These are phyloP conservation scores for Thalassiosira livingstoniorum DNA, from an alignment of 352 stramenopile species.

Conservation along the genomic window DNA sequence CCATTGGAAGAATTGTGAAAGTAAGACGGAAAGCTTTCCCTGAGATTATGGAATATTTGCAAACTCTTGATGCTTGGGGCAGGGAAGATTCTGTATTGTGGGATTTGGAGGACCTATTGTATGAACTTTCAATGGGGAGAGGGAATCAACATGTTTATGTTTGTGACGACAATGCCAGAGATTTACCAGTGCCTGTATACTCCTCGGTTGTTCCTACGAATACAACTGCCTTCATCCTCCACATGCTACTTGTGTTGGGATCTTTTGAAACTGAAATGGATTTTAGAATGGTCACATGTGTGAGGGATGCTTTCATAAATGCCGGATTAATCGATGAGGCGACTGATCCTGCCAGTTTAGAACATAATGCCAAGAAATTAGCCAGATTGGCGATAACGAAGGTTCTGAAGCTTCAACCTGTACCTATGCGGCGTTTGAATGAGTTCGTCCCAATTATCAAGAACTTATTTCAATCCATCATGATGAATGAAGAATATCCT, in stretches of 20 bases:
- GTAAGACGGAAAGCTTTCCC: not conserved
- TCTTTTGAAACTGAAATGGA: constrained; percentile 58
- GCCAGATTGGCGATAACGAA: constrained; percentile 21
- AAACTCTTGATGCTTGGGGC: not conserved
- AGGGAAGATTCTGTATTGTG: not conserved
- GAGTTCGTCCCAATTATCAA: constrained; percentile 33
- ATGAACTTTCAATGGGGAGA: not conserved
- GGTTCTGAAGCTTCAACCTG: constrained; percentile 30
- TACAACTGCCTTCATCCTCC: constrained; percentile 42
- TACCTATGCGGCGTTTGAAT: constrained; percentile 37
- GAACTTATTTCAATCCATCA: constrained; percentile 19
- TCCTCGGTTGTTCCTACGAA: constrained; percentile 33
- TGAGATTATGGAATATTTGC: constrained; percentile 21
- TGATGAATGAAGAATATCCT: constrained; percentile 27
- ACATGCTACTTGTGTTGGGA: constrained; percentile 50
- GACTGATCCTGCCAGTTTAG: not conserved
- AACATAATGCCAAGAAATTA: constrained; percentile 9
- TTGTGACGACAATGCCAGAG: not conserved
- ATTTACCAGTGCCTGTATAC: constrained; percentile 47
- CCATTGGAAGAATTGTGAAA: constrained; percentile 1
- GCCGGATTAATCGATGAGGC: constrained; percentile 34
- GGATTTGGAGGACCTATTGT: constrained; percentile 6
- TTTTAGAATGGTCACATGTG: constrained; percentile 1
- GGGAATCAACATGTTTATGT: not conserved
- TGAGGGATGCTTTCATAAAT: constrained; percentile 20